A percentile compares a stretch with the other conserved stretches of the same genome.
phyloP scores from a whole-genome alignment of 2,329 filamentous ascomycete genomes.

The Claviceps cyperi region DNA sequence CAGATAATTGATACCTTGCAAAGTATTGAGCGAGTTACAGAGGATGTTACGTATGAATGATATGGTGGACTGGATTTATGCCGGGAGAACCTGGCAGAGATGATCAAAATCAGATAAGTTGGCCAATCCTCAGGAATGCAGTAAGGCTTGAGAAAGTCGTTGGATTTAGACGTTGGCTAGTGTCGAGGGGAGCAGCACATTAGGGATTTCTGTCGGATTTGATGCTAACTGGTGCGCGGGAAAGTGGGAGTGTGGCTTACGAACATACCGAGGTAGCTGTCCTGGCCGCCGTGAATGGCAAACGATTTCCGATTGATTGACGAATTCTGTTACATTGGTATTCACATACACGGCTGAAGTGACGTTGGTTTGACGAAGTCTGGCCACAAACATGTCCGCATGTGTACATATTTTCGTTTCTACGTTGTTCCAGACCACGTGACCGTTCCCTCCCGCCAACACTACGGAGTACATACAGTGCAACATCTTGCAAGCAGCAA shows the following conservation, averaged over 20 bases:
- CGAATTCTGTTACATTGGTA: not conserved
- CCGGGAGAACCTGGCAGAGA: not conserved
- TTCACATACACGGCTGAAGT: not conserved
- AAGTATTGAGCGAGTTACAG: slow-evolving; percentile 1
- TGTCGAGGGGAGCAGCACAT: not conserved
- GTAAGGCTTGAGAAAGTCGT: not conserved
- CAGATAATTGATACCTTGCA: slow-evolving; percentile 4
- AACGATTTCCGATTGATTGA: slow-evolving; percentile 2
- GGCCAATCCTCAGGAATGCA: not conserved
- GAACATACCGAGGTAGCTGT: no score
- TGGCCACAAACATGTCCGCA: no score
- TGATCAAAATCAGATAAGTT: not conserved
- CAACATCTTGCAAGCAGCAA: no score
- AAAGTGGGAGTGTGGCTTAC: not conserved
- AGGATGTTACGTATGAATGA: not conserved
- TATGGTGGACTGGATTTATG: not conserved
- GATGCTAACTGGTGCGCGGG: not conserved
- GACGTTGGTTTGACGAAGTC: no score
- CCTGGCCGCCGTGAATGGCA: not conserved
- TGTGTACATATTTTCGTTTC: no score
- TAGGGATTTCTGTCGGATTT: not conserved
- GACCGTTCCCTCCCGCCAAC: no score
- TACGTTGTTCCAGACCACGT: no score
- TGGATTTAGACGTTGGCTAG: not conserved
- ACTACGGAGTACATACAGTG: no score